Evolutionary conservation across 2,329 filamentous ascomycete genomes (phyloP), one percentile per base, ranked within the genome.

Genomic region (Eutypella sp.): DNA sequence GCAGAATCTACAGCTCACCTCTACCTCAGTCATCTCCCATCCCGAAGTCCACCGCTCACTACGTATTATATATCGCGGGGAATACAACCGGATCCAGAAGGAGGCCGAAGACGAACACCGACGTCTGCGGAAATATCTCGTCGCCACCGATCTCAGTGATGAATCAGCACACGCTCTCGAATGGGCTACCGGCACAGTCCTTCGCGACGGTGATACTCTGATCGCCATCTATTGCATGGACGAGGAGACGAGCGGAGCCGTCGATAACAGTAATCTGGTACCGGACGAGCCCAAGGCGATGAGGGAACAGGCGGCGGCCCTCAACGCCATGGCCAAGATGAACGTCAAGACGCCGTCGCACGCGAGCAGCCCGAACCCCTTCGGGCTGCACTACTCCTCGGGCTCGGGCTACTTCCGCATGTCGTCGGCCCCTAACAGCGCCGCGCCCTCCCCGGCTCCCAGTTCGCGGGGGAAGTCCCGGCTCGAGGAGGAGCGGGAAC

Each of bases 101-200:
- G 83, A 91, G 58, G 87, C 87, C 0, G 84, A 91, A 46, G 85
- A 89, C 11, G 88, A 89, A 43, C 77, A 88, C 41, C 82, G 87
- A 41, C 81, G 87, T 44, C 79, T 92, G 49, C 81, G 93, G 44
- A 95, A 93, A 58, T 99, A 97, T 62, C 72, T 99, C 15, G 90
- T 96, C n/a, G 92, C 93, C 3, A 96, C 89, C 0, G 93, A 99
- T 66, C 72, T 97, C 3, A 96, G 91, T 56, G 88, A 93, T 31
- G 93, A 99, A 69, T 91, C 92, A 4, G 88, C 89, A 6, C 95
- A 97, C 64, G 93, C 93, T 1, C 75, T 99, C 25, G 93, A 99
- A 65, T 99, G 93, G 93, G 93, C 92, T 0, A 91, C 99, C 46
- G 93, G 93, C 7, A 97, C 92, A 0, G 90, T 97, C 5, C 74